Conservation (phyloP, 2,329 filamentous ascomycete species). For the Colletotrichum sp. region DNA sequence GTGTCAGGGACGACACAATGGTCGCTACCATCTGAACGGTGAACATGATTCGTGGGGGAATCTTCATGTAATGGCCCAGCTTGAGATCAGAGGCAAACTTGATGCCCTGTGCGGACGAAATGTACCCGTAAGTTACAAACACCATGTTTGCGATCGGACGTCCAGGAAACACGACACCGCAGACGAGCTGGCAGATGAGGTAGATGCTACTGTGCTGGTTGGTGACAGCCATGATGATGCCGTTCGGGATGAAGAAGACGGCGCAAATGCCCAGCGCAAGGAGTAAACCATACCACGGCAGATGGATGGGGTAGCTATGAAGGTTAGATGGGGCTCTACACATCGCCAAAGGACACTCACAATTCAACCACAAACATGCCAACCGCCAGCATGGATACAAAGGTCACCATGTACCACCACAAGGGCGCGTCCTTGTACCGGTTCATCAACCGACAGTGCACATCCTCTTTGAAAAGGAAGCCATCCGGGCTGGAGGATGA, state of each 20-base stretch:
- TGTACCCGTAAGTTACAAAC: slow-evolving; percentile 90
- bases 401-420: slow-evolving; percentile 80
- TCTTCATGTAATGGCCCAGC: slow-evolving; percentile 88
- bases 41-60: slow-evolving; percentile 80
- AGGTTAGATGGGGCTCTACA: slow-evolving; percentile 21
- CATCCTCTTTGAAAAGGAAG: slow-evolving; percentile 75
- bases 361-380: slow-evolving; percentile 88
- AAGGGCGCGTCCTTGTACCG: slow-evolving; percentile 83
- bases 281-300: slow-evolving; percentile 87
- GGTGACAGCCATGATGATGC: slow-evolving; percentile 92
- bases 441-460: slow-evolving; percentile 84
- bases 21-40: slow-evolving; percentile 80
- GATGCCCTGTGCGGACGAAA: slow-evolving; percentile 85
- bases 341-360: slow-evolving; percentile 48
- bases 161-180: slow-evolving; percentile 81
- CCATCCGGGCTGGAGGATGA: slow-evolving; percentile 51
- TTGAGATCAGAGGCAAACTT: slow-evolving; percentile 90
- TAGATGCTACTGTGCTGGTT: slow-evolving; percentile 90
- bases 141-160: slow-evolving; percentile 92
- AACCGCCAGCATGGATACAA: slow-evolving; percentile 76
- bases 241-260: slow-evolving; percentile 86
- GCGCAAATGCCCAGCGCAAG: slow-evolving; percentile 80
- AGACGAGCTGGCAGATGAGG: slow-evolving; percentile 84
- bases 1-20: slow-evolving; percentile 77
- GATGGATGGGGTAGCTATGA: slow-evolving; percentile 75